These are phyloP conservation scores for Tetracladium marchalianum DNA, from an alignment of 495 filamentous ascomycete genomes.

Conservation along the genomic window DNA sequence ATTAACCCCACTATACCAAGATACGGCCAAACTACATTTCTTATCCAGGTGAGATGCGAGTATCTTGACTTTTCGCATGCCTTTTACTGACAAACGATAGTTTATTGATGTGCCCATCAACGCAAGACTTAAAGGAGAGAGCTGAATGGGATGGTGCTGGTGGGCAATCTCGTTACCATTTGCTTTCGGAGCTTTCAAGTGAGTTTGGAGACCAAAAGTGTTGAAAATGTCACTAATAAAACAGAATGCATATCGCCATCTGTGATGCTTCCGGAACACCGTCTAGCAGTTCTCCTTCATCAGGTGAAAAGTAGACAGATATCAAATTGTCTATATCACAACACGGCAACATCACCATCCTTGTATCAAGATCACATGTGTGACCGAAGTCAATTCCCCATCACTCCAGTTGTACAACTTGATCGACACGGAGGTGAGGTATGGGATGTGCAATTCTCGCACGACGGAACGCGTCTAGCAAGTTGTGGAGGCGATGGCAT, in stretches of 20 bases:
- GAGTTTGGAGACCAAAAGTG: slow-evolving; percentile 21
- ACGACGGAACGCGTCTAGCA: slow-evolving; percentile 76
- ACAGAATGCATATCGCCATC: slow-evolving; percentile 85
- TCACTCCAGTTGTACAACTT: slow-evolving; percentile 55
- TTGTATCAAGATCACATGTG: slow-evolving; percentile 86
- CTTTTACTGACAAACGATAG: slow-evolving; percentile 26
- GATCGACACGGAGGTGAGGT: slow-evolving; percentile 73
- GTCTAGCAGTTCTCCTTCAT: slow-evolving; percentile 73
- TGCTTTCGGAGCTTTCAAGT: slow-evolving; percentile 83
- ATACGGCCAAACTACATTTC: slow-evolving; percentile 64
- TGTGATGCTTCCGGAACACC: slow-evolving; percentile 96
- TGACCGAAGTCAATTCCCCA: slow-evolving; percentile 68
- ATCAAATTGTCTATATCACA: slow-evolving; percentile 79
- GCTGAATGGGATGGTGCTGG: slow-evolving; percentile 84
- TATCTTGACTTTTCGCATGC: slow-evolving; percentile 5
- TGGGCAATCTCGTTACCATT: slow-evolving; percentile 59
- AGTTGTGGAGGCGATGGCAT: slow-evolving; percentile 66
- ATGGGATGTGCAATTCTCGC: slow-evolving; percentile 83
- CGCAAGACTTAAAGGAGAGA: slow-evolving; percentile 70
- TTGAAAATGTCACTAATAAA: not conserved
- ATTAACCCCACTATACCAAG: slow-evolving; percentile 77
- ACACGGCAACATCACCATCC: slow-evolving; percentile 65
- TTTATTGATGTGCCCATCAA: slow-evolving; percentile 76
- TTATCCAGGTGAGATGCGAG: slow-evolving; percentile 58
- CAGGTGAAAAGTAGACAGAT: slow-evolving; percentile 79